Base-by-base conservation (phyloP, 192 early-diverging fungal genomes). In the Backusella psychrophila region DNA sequence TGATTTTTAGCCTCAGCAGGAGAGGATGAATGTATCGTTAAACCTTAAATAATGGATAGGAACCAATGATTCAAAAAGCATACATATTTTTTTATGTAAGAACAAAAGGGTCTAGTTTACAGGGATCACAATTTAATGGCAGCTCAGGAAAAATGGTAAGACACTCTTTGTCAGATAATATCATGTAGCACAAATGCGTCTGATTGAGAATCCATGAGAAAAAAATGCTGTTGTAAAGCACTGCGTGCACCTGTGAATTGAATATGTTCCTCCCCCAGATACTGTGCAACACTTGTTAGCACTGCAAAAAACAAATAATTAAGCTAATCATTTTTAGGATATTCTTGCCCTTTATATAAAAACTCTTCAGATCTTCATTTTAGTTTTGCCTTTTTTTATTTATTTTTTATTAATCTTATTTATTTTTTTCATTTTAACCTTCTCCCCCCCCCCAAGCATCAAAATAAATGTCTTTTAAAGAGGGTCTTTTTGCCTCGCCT, bases 401-500 rank as follows among this genome's bases (percentile, higher is more conserved):
- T 26, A n/a, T 36, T 70, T 77, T 69, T 53, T 2, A 38, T 33
- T 4, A 17, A 42, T 52, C 31, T 76, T 36, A 31, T 26, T 63
- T 74, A n/a, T 29, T 33, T 33, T 33, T 59, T 71, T 19, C 75
- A 5, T 70, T 34, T 66, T 72, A 31, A 26, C 38, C 36, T 46
- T 75, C 11, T 21, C 17, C 23, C 11, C 21, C n/a, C 53, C 21
- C 11, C 23, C 53, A 23, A 9, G 3, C n/a, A 26, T 59, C 53
- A 59, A 23, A 59, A 26, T 19, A 42, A 69, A 44, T 52, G 75
- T 33, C 66, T 49, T 31, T 59, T 34, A 65, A 72, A 31, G 52
- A 77, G 36, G 33, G 52, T 17, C 39, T 78, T 36, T 70, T 73
- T 39, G 63, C 53, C 11, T 71, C 75, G 46, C 81, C 81, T 36